Percentiles rank a stretch among this genome's conserved stretches.
These are phyloP conservation scores for Zygosaccharomyces kombuchaensis DNA, from an alignment of 805 yeast species.

Conservation along the genomic window DNA sequence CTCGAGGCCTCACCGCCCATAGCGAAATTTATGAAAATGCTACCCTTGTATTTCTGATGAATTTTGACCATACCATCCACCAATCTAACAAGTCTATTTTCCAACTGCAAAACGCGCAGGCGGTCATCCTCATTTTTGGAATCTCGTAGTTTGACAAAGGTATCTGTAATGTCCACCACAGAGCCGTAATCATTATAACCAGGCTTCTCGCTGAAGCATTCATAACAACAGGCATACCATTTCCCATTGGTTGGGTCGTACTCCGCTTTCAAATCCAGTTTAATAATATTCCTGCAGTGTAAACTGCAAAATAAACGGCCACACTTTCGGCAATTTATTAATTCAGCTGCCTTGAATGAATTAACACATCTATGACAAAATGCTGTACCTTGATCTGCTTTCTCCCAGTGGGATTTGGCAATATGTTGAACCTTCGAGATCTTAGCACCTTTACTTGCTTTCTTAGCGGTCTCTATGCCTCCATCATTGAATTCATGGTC, in stretches of 20 bases:
- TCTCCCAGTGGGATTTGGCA: constrained; percentile 35
- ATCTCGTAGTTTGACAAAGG: constrained; percentile 42
- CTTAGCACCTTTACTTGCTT: constrained; percentile 30
- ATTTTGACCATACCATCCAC: constrained; percentile 30
- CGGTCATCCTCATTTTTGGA: constrained; percentile 44
- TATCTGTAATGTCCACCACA: constrained; percentile 41
- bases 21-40: constrained; percentile 25
- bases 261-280: constrained; percentile 44
- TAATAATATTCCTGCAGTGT: constrained; percentile 55
- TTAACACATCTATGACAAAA: constrained; percentile 39
- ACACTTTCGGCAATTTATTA: constrained; percentile 70
- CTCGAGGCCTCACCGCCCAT: constrained; percentile 33
- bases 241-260: constrained; percentile 48
- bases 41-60: constrained; percentile 23
- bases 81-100: constrained; percentile 53
- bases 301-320: constrained; percentile 64
- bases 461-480: constrained; percentile 2
- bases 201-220: constrained; percentile 54
- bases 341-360: constrained; percentile 48
- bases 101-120: constrained; percentile 53
- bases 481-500: constrained; percentile 44
- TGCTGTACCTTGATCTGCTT: constrained; percentile 12
- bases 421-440: constrained; percentile 36
- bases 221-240: constrained; percentile 69
- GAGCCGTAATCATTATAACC: constrained; percentile 49